Evolutionary conservation across 2,329 filamentous ascomycete genomes (phyloP), one percentile per base, ranked within the genome.

Genomic region (Stromatinia cepivora): DNA sequence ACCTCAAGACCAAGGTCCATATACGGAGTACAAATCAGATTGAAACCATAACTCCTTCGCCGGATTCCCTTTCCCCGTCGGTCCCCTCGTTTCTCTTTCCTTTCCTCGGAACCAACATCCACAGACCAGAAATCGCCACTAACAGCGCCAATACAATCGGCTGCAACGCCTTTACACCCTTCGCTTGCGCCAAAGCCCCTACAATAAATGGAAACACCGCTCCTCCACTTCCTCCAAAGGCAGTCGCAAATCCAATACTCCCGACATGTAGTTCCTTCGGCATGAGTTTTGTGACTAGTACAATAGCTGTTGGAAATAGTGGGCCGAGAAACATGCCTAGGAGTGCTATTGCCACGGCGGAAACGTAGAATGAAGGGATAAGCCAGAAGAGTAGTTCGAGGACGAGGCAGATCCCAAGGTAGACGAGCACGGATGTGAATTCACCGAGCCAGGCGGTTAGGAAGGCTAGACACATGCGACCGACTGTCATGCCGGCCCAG

Each of bases 301-400:
- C 88, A 17, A 95, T 85, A 0, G 87, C 90, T 2, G 89, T 90
- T 0, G 92, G 92, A 76, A 94, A 94, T 13, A 94, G 79, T 0
- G 92, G 92, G 0, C 92, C 92, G 0, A 94, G 84, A 75, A 94
- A 93, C 83, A 94, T 93, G 0, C 92, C 92, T 70, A 93, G 84
- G 1, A 93, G 80, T 0, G 86, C 84, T 36, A 93, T 89, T 54
- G 91, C 90, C 20, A 93, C 83, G 10, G 91, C 88, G 0, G 90
- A 91, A 34, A 90, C 88, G 70, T 90, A 85, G 77, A 94, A 93
- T 67, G 87, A 86, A 0, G 92, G 91, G 1, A 95, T 88, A 4
- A 94, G 86, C 92, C 92, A 95, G 81, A 94, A 92, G 71, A 94
- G 80, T 1, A 95, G 80, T 76, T 93, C 85, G 31, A 92, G 82